These are phyloP conservation scores for Pseudotsuga menziesii DNA, from an alignment of 75 land plant genomes.

Conservation along the genomic window DNA sequence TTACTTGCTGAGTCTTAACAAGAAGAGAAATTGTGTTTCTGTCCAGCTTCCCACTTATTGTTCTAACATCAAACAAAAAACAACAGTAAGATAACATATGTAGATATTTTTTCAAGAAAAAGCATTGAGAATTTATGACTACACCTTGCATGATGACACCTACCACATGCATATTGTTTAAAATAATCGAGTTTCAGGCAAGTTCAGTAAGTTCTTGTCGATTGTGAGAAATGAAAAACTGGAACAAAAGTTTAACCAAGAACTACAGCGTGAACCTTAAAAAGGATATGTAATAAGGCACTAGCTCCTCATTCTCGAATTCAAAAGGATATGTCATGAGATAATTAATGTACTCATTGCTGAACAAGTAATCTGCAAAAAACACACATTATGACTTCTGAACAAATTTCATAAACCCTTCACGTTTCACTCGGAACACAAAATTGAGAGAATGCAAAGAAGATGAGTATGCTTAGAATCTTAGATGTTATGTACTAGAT, in stretches of 20 bases:
- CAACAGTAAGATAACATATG: neutral
- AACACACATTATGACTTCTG: neutral
- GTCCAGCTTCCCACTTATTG: slow-evolving; percentile 67
- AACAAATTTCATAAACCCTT: neutral
- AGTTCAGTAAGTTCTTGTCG: neutral
- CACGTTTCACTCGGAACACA: neutral
- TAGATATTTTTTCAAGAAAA: neutral
- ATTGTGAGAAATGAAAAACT: neutral
- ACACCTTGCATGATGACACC: neutral
- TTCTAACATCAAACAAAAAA: slow-evolving; percentile 27
- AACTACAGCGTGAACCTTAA: slow-evolving; percentile 43
- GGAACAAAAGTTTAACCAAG: neutral
- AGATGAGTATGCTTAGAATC: slow-evolving; percentile 6
- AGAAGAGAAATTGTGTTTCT: slow-evolving; percentile 68
- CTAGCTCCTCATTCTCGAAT: slow-evolving; percentile 61
- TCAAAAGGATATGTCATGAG: slow-evolving; percentile 56
- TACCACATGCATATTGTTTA: neutral
- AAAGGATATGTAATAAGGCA: slow-evolving; percentile 60
- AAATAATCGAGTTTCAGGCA: neutral
- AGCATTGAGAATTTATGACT: neutral
- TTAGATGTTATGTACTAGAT: neutral
- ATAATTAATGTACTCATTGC: slow-evolving; percentile 68
- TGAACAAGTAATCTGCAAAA: slow-evolving; percentile 70
- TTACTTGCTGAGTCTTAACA: slow-evolving; percentile 63
- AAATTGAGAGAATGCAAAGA: neutral